Evolutionary conservation across 2,329 filamentous ascomycete species (phyloP), one percentile per base, ranked within the genome.

Genomic region (Ambrosiella xylebori): DNA sequence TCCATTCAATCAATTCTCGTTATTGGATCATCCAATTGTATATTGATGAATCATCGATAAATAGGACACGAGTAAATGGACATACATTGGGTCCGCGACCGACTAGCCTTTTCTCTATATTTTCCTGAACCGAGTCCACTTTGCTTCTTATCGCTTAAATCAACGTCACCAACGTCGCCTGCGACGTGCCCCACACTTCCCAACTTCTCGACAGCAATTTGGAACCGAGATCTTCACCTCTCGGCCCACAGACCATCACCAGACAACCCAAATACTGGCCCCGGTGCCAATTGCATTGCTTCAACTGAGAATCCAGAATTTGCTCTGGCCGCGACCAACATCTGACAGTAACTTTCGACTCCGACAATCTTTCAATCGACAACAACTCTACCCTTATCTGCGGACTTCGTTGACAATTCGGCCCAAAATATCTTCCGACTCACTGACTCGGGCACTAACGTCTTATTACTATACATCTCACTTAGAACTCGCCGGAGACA

Each of bases 51-150:
- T 51, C 11, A 55, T 44, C 44, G 15, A 44, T 44, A 44, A 36
- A 53, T 13, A 37, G 7, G 36, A 40, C 12, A 54, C 38, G 27
- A 55, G 53, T 55, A 55, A 44, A 55, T 55, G 53, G 39, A 41
- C 15, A 55, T 44, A 55, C 38, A 55, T 13, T 44, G 12, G 15
- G 6, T 13, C 11, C 53, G 19, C 19, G 6, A 55, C 19, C 27
- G 7, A 44, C 15, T 40, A 6, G 13, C 53, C 27, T 55, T 55
- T 44, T 27, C 40, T 27, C 13, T 35, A 44, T 13, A 11, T 13
- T 27, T 17, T 55, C 53, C 38, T 55, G 53, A 19, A 27, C 44
- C 17, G 38, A 44, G 1, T 11, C 15, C 7, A 27, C 9, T n/a
- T 15, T 40, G 15, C n/a, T 40, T 17, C 40, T 41, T 19, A 15